Base-by-base conservation (phyloP, 805 yeast species). In the Soucietia sequanensis region DNA sequence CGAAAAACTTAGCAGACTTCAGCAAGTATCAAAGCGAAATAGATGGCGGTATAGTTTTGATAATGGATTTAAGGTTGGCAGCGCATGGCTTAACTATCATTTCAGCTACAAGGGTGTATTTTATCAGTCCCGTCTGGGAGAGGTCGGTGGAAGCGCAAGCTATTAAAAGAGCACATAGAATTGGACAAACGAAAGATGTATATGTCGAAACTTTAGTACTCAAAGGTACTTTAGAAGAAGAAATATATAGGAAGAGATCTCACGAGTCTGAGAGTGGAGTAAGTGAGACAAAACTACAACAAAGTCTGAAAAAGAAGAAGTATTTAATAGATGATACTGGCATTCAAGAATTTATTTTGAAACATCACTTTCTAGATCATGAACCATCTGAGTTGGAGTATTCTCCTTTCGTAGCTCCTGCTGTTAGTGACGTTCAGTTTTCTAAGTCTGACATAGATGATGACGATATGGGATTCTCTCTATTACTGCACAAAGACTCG, bases 141-240 rank as follows among this genome's bases (percentile, higher is more conserved):
- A 67, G 78, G 37, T 72, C 84, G 0, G 64, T 77, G 13, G 89
- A 82, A 50, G 88, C 88, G 0, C 89, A 82, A 47, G 88, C 88
- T 1, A 80, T 82, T 31, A 81, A 83, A 44, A 72, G 90, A 61
- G 83, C 88, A 0, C 90, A 82, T 56, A 70, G 89, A 56, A 82
- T 82, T 52, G 89, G 90, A 0, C 89, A 82, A 44, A 62, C 66
- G 0, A 59, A 67, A n/a, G 76, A 76, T 14, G 88, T 82, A 0
- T 59, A 55, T 50, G 89, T 82, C n/a, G 88, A 82, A 48, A 82
- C 88, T 0, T 56, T 82, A 37, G 74, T 82, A 3, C 52, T 82
- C 46, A 61, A 70, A 33, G 80, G 75, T 4, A 82, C 88, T 0
- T 62, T 82, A 30, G 89, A 82, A 44, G 84, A 81, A 52, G 83